Evolutionary conservation across 352 stramenopile genomes (phyloP).

Genomic region (Globisporangium polare): DNA sequence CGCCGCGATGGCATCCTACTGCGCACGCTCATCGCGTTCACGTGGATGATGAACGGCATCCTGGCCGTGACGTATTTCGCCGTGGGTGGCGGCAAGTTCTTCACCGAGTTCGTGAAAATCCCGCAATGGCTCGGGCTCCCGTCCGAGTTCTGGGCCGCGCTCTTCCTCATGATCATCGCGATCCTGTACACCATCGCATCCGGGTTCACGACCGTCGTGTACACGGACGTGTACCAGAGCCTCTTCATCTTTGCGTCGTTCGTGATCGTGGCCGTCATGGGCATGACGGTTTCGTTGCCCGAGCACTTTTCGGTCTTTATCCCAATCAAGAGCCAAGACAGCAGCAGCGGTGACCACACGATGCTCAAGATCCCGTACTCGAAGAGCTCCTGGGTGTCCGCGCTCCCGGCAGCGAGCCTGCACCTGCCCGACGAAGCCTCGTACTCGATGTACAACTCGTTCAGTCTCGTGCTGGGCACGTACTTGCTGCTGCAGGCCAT

Average conservation of each 20-base stretch:
- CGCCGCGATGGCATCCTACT: constrained; percentile 47
- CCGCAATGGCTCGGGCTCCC: constrained; percentile 52
- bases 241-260: constrained; percentile 82
- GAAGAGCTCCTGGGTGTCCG: constrained; percentile 43
- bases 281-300: constrained; percentile 51
- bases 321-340: constrained; percentile 30
- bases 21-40: constrained; percentile 65
- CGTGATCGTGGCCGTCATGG: constrained; percentile 53
- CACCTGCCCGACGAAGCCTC: constrained; percentile 37
- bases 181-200: constrained; percentile 72
- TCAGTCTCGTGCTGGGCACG: constrained; percentile 44
- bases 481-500: constrained; percentile 69
- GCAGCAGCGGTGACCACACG: constrained; percentile 12
- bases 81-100: constrained; percentile 73
- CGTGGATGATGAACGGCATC: constrained; percentile 58
- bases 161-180: constrained; percentile 58
- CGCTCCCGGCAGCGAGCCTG: constrained; percentile 29
- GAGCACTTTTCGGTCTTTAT: constrained; percentile 59
- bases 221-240: constrained; percentile 82
- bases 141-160: constrained; percentile 68
- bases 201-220: constrained; percentile 72
- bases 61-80: constrained; percentile 77
- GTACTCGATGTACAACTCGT: constrained; percentile 80
- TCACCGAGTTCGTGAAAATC: constrained; percentile 68
- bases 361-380: constrained; percentile 55